Evolutionary conservation across 148 eudicot species (phyloP), one percentile per base, ranked within the genome.

Genomic region (Pouteria glomerata): DNA sequence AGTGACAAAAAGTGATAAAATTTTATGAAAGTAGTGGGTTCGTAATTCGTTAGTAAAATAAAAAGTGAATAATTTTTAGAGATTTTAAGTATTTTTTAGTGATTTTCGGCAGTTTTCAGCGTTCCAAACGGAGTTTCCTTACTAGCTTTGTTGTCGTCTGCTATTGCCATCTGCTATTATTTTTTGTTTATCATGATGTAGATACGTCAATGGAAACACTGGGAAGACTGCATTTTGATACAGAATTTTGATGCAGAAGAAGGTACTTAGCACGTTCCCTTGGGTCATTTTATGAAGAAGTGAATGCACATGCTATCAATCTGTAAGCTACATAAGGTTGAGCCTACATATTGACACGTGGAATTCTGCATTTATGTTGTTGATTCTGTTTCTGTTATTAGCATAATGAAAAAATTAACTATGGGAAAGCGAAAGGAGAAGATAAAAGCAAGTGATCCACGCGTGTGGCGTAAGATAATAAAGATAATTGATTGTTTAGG

Each of bases 161-260:
- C n/a, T 8, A 30, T 31, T 2, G 19, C n/a, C 47, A 41, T 57
- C 29, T 0, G 21, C 1, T 52, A 10, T 69, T 23, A 27, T 15
- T 71, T 61, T 33, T 15, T 63, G 12, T 27, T 75, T 58, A 35
- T 66, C n/a, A 23, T 68, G 68, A 31, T 41, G 51, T 76, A 93
- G 98, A 93, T 90, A 60, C 87, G 87, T 6, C 89, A 84, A 83
- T 93, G 96, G 98, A 90, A 88, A 82, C 81, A 70, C 24, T 93
- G 98, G 98, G 96, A 93, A 68, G 86, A 80, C 66, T 63, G 83
- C 30, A 69, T 88, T 73, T 78, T 79, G 8, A 83, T 88, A 79
- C 82, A 90, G 42, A 77, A 83, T 41, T 76, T 78, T 68, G 79
- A 84, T 72, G 44, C 86, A 12, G 71, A 79, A 33, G 71, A 81